phyloP scores from a whole-genome alignment of 257 asterid species.

The Dorcoceras hygrometricum region DNA sequence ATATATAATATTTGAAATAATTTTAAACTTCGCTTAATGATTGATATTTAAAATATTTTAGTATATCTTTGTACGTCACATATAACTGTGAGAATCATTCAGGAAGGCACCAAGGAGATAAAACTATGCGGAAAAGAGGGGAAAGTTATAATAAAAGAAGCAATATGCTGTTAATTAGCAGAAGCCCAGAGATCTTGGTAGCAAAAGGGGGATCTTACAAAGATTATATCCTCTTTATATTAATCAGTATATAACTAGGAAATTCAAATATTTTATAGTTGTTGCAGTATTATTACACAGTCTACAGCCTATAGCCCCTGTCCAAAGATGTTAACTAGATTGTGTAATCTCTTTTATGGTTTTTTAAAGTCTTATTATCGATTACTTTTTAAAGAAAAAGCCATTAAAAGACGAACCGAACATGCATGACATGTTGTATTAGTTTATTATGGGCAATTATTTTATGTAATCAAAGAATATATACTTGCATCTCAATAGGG shows the following conservation, averaged over 20 bases:
- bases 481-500: constrained; percentile 15
- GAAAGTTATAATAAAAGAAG: background rate
- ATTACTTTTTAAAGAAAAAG: constrained; percentile 26
- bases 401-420: constrained; percentile 30
- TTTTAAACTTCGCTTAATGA: too few species aligned
- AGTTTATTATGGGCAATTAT: constrained; percentile 16
- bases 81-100: background rate
- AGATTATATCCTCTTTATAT: constrained; percentile 20
- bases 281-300: background rate
- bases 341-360: constrained; percentile 26
- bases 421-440: constrained; percentile 19
- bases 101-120: background rate
- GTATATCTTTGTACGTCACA: background rate
- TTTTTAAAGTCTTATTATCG: constrained; percentile 16
- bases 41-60: too few species aligned
- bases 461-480: constrained; percentile 32
- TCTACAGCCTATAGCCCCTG: background rate
- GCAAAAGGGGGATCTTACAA: constrained; percentile 23
- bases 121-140: constrained; percentile 16
- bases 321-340: constrained; percentile 18
- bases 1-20: too few species aligned
- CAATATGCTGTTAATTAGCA: background rate
- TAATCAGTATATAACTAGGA: background rate
- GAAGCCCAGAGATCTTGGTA: background rate
- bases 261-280: background rate